Base-by-base conservation (phyloP, 164 flowering plant species). In the Platanus orientalis region DNA sequence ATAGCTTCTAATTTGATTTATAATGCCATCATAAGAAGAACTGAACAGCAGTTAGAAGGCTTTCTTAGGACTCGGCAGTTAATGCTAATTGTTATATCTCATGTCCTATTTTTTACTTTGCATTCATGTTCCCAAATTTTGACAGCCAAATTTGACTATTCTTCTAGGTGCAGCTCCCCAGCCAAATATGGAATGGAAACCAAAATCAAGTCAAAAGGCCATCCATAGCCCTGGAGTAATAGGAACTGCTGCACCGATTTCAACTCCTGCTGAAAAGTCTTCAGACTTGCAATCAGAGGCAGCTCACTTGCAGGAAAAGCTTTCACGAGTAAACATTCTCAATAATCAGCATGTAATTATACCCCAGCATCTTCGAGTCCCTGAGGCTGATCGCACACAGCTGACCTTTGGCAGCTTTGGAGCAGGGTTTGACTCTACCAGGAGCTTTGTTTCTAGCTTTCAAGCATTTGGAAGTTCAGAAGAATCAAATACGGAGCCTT, bases 371-470 rank as follows among this genome's bases (percentile, higher is more conserved):
- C 87, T 94, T 66, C 87, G 91, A 72, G 96, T 90, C 58, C 81
- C 90, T 7, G 92, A 86, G 69, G 75, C 87, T 58, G 96, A 86
- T 53, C 86, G 92, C 19, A 76, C 71, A 66, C 76, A 62, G 54
- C 78, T 94, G 51, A 87, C 84, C 36, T 94, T 94, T 78, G 98
- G 98, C 40, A 94, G 92, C 80, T 79, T 93, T 76, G 98, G 86
- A 26, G 54, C 72, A 27, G 91, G 79, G 7, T 67, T 77, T 68
- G 89, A 79, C 58, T 61, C 81, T 60, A 66, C 75, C 1, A 55
- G 61, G 60, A 71, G 63, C 32, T 54, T 60, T 32, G 69, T 56
- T 10, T 66, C 88, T 57, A 80, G 76, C 7, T 62, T 74, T 55
- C 75, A 69, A 64, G 72, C 66, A 45, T 66, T 62, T 52, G 75